Base-by-base conservation (phyloP, 352 stramenopile genomes). In the Globisporangium cylindrosporum region DNA sequence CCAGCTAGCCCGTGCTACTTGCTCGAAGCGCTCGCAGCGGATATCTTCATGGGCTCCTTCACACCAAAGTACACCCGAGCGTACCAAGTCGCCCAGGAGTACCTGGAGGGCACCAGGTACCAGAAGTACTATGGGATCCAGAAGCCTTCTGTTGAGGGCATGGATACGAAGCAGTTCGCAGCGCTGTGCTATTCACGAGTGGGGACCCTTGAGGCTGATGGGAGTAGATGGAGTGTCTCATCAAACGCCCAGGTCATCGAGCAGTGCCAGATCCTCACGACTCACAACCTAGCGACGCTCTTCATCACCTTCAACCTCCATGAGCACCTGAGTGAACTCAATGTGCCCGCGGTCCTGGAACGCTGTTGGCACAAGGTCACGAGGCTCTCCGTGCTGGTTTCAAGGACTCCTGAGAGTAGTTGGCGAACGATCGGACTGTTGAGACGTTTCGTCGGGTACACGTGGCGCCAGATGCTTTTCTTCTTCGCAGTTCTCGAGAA, bases 1-100 rank as follows among this genome's bases (percentile, higher is more conserved):
- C 49, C 58, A 14, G 4, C 64, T 6, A 2, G 18, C 5, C 41
- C 41, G 12, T 75, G 70, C 43, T 29, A 18, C 1, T 27, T 73
- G 18, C 29, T 73, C 49, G 58, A 73, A 70, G 62, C 65, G 41
- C 29, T 76, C n/a, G 67, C 66, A 3, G 66, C 62, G 1, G 70
- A 73, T 43, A 76, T 73, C 59, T 76, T 73, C 56, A 64, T 70
- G 59, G 70, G 70, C 20, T 34, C 34, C 0, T 73, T 75, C 32
- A 53, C 49, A 8, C 7, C 4, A 51, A 76, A 76, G 51, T 76
- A 68, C 36, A 25, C 32, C 2, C 25, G 14, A 27, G 66, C 57
- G 2, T 59, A 64, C 24, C 48, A 61, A 8, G 48, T 43, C 3
- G 70, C 62, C 0, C 43, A 67, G 22, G 8, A 36, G 29, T 59